Base-by-base conservation (phyloP, 1,139 yeast genomes). In the Lodderomyces jiufengensis region DNA sequence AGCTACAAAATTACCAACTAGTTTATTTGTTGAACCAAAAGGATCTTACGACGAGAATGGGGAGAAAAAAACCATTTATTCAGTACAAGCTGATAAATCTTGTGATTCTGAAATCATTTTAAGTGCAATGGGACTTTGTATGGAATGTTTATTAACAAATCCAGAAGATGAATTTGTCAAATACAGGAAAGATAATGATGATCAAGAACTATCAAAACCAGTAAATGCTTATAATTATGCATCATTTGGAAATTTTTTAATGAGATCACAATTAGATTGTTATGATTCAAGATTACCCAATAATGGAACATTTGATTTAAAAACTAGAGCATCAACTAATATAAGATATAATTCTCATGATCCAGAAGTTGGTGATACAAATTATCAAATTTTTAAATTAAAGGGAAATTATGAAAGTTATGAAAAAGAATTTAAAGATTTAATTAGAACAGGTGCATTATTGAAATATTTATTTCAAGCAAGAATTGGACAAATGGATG, bases 401-500 rank as follows among this genome's bases (percentile, higher is more conserved):
- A 59, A 61, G 26, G 97, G 97, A 0, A 59, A 62, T 27, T 78
- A 63, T 50, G 95, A 87, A 55, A 83, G 95, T 5, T 85, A 79
- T 54, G 87, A 85, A 50, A 66, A 90, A 24, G 98, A 92, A 51
- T 72, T 74, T 54, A 70, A 64, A 43, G 98, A 92, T 52, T 70
- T 92, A 48, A 75, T 84, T 10, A 65, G 85, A 40, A 76, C 92
- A 2, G 74, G 73, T 1, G 83, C 94, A 0, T 60, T 92, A 60
- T 63, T 92, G 48, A 92, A 92, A 57, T 92, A 90, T 53, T 74
- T 86, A 9, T 69, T 90, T 45, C 98, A 92, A 56, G 97, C 97
- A 0, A 70, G 97, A 43, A 84, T 92, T 32, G 98, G 98, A 2
- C 80, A 84, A 49, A 92, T 92, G 98, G 97, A 90, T 57, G 98